These are phyloP conservation scores for Escallonia herrerae DNA, from an alignment of 129 eudicot genomes.

Conservation along the genomic window DNA sequence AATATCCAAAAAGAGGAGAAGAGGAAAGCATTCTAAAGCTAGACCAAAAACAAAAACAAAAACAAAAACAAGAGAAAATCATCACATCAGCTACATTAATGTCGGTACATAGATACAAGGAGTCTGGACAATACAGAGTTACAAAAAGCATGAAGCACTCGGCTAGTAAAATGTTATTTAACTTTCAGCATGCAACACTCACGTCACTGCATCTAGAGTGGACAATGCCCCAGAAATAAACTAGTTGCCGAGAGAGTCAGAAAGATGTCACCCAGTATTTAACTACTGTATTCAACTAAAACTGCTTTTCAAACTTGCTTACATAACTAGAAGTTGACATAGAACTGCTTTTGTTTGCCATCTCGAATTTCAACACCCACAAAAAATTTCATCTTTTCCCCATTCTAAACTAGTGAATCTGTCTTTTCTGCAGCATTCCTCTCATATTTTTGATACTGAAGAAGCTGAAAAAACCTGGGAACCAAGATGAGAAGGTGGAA, in stretches of 20 bases:
- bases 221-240: slow-evolving; percentile 19
- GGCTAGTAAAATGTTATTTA: no score
- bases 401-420: slow-evolving; percentile 7
- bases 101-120: no score
- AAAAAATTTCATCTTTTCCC: slow-evolving; percentile 3
- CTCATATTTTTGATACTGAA: not conserved
- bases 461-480: not conserved
- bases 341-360: slow-evolving; percentile 20
- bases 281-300: slow-evolving; percentile 13
- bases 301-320: slow-evolving; percentile 19
- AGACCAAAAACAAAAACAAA: no score
- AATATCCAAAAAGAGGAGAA: no score
- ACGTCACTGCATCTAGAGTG: no score
- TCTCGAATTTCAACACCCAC: slow-evolving; percentile 33
- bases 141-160: no score
- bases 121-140: no score
- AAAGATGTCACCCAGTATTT: slow-evolving; percentile 10
- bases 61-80: no score
- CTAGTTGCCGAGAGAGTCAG: slow-evolving; percentile 40
- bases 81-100: no score
- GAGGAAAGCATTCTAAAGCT: no score
- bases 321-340: slow-evolving; percentile 38
- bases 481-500: slow-evolving; percentile 41
- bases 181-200: no score
- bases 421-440: not conserved